Conservation (phyloP, 2,329 filamentous ascomycete genomes). For the Botryosphaeria dothidea region DNA sequence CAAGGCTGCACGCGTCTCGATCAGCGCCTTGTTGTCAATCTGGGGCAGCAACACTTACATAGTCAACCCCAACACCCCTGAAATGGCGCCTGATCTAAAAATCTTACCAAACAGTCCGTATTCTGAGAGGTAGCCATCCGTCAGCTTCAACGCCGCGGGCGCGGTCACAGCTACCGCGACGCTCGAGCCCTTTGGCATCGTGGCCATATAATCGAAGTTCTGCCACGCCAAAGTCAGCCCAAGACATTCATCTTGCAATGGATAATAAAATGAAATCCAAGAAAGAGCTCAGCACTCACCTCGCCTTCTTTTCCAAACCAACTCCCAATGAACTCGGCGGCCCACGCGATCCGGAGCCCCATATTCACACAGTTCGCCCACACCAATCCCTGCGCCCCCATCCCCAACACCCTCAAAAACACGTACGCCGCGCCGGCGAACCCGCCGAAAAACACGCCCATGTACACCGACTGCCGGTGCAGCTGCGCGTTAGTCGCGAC, state of each 20-base stretch:
- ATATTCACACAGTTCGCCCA: slow-evolving; percentile 90
- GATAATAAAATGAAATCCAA: not conserved
- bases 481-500: slow-evolving; percentile 77
- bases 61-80: slow-evolving; percentile 35
- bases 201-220: slow-evolving; percentile 28
- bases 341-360: slow-evolving; percentile 81
- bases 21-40: not conserved
- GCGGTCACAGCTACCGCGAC: slow-evolving; percentile 39
- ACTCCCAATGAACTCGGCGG: slow-evolving; percentile 65
- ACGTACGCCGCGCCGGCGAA: slow-evolving; percentile 76
- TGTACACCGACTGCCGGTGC: slow-evolving; percentile 76
- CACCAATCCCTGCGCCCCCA: slow-evolving; percentile 80
- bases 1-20: slow-evolving; percentile 21
- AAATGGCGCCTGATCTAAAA: slow-evolving; percentile 37
- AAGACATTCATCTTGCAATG: not conserved
- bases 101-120: slow-evolving; percentile 47
- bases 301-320: slow-evolving; percentile 30
- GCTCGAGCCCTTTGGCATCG: slow-evolving; percentile 33
- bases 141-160: slow-evolving; percentile 37
- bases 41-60: slow-evolving; percentile 34
- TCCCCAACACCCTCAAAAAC: slow-evolving; percentile 66
- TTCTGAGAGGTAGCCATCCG: slow-evolving; percentile 27
- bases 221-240: slow-evolving; percentile 6
- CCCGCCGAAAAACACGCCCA: slow-evolving; percentile 75
- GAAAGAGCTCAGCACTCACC: not conserved